Conservation (phyloP, 768 basidiomycete genomes). For the Agrocybe chaxingu region DNA sequence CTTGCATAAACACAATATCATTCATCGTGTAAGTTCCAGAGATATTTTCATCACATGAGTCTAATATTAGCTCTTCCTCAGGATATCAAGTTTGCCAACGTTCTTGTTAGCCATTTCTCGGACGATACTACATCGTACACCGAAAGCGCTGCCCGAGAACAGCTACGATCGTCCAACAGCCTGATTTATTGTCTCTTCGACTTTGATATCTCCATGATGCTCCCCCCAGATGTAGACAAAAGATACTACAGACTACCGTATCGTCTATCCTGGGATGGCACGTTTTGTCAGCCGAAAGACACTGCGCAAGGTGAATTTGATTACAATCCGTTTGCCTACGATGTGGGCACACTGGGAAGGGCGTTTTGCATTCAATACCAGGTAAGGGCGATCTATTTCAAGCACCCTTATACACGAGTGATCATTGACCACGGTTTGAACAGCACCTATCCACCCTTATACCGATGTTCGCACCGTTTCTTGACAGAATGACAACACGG, state of each 20-base stretch:
- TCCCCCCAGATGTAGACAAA: conserved; percentile 5
- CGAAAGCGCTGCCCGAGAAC: background rate
- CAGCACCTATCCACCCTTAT: conserved; percentile 18
- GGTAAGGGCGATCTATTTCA: conserved; percentile 3
- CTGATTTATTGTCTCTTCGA: conserved; percentile 19
- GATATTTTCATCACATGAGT: background rate
- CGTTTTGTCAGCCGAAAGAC: background rate
- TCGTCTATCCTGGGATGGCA: conserved; percentile 6
- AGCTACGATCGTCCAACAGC: conserved; percentile 5
- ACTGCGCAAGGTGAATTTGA: conserved; percentile 19
- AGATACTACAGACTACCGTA: conserved; percentile 6
- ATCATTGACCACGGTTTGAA: conserved; percentile 12
- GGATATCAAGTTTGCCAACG: conserved; percentile 11
- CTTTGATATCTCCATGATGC: conserved; percentile 15
- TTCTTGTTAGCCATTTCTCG: conserved; percentile 16
- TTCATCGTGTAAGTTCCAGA: conserved; percentile 11
- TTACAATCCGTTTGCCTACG: conserved; percentile 22
- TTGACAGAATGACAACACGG: too few relatives aligned
- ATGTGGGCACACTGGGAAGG: conserved; percentile 19
- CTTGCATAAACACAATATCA: conserved; percentile 17
- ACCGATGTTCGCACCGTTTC: too few relatives aligned
- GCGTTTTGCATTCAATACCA: conserved; percentile 4
- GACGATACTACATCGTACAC: background rate
- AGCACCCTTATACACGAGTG: conserved; percentile 11
- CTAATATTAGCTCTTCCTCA: background rate